Conservation (phyloP, 371 early-diverging fungal species). For the Haplosporangium sp. region DNA sequence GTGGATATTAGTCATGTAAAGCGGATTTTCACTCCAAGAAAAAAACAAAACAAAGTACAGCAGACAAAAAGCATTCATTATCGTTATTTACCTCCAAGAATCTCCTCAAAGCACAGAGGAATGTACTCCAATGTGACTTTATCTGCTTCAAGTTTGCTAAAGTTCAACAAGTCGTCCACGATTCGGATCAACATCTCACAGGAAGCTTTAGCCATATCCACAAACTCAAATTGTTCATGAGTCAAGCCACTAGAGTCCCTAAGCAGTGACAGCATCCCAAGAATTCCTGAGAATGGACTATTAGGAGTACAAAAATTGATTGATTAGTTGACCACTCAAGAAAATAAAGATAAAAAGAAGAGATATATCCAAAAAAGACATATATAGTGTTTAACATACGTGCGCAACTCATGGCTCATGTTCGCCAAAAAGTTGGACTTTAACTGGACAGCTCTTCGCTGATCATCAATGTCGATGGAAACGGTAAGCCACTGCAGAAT, state of each 20-base stretch:
- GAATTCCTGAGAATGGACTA: constrained; percentile 70
- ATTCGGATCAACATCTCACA: constrained; percentile 71
- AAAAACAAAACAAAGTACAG: neutral
- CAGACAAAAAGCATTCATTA: neutral
- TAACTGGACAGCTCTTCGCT: constrained; percentile 44
- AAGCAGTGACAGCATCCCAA: constrained; percentile 69
- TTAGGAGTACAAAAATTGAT: neutral
- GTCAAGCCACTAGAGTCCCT: constrained; percentile 64
- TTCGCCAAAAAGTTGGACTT: constrained; percentile 69
- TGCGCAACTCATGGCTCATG: constrained; percentile 61
- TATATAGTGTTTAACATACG: constrained; percentile 17
- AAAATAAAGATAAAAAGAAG: too few species aligned
- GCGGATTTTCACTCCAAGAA: neutral
- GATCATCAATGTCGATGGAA: constrained; percentile 53
- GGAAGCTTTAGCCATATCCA: constrained; percentile 68
- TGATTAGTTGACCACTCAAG: too few species aligned
- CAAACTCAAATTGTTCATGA: constrained; percentile 68
- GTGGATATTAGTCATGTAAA: too few species aligned
- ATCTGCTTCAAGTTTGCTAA: constrained; percentile 73
- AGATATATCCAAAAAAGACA: too few species aligned
- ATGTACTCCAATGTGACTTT: constrained; percentile 67
- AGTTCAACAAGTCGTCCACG: constrained; percentile 73
- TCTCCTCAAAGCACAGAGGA: constrained; percentile 63
- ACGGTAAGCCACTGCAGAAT: constrained; percentile 51
- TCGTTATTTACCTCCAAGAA: constrained; percentile 53